A percentile compares a stretch with the other conserved stretches of the same genome.
Conservation (phyloP, 768 basidiomycete genomes). For the Hygrocybe punicea region DNA sequence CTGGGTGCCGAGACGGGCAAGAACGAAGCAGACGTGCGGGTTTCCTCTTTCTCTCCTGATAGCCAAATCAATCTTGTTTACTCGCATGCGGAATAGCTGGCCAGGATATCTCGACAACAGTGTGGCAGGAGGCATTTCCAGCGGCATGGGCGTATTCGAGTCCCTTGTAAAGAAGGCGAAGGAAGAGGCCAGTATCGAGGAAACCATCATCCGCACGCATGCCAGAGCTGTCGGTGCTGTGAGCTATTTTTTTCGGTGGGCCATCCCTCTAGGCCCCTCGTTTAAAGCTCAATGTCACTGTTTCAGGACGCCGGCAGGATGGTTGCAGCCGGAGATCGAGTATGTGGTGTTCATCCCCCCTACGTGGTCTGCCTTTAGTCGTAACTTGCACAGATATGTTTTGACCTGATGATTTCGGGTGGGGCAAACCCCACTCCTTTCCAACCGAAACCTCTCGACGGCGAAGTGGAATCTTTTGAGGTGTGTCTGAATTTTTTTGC, state of each 20-base stretch:
- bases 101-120: constrained; percentile 87
- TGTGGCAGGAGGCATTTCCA: constrained; percentile 88
- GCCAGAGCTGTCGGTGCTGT: constrained; percentile 63
- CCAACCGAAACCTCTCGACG: constrained; percentile 74
- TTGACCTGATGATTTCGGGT: constrained; percentile 77
- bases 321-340: constrained; percentile 87
- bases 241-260: constrained; percentile 77
- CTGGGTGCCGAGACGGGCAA: constrained; percentile 86
- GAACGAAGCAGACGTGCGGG: constrained; percentile 86
- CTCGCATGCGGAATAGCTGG: constrained; percentile 47
- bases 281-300: background rate
- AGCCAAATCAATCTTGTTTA: background rate
- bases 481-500: background rate
- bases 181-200: constrained; percentile 86
- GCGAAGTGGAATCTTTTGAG: constrained; percentile 92
- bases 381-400: constrained; percentile 56
- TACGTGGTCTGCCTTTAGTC: background rate
- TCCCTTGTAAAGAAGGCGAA: constrained; percentile 84
- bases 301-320: constrained; percentile 64
- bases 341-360: constrained; percentile 33
- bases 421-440: constrained; percentile 46
- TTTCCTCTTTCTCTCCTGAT: background rate
- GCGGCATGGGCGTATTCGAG: constrained; percentile 69
- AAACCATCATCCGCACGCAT: constrained; percentile 56
- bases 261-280: background rate